These are phyloP conservation scores for Physcia stellaris DNA, from an alignment of 495 filamentous ascomycete genomes.

Conservation along the genomic window DNA sequence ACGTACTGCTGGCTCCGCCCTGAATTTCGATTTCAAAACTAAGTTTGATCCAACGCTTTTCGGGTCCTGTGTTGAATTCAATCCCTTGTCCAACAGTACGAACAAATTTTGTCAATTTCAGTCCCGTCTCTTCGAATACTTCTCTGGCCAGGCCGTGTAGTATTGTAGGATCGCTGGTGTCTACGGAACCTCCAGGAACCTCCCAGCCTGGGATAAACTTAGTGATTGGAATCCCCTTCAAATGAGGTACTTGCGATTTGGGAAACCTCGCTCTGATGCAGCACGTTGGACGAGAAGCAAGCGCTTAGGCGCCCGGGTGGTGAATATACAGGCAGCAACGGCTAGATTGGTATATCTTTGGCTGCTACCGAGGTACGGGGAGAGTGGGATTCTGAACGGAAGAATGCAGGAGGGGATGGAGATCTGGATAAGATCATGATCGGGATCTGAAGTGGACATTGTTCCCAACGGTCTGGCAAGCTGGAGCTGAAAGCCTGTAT, in stretches of 20 bases:
- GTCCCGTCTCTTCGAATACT: slow-evolving; percentile 44
- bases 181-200: slow-evolving; percentile 39
- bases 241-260: no score
- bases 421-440: slow-evolving; percentile 6
- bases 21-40: slow-evolving; percentile 23
- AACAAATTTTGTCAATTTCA: slow-evolving; percentile 31
- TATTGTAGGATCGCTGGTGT: slow-evolving; percentile 34
- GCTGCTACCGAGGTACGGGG: slow-evolving; percentile 19
- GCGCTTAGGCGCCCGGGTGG: slow-evolving; percentile 8
- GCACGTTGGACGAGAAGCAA: slow-evolving; percentile 42
- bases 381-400: slow-evolving; percentile 24
- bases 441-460: no score
- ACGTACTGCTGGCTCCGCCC: no score
- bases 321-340: slow-evolving; percentile 32
- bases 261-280: slow-evolving; percentile 28
- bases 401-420: slow-evolving; percentile 24
- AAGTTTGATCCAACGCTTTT: slow-evolving; percentile 19
- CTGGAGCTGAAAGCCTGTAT: no score
- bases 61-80: slow-evolving; percentile 12
- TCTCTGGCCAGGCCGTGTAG: slow-evolving; percentile 41
- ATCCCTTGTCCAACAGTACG: slow-evolving; percentile 25
- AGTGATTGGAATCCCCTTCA: no score
- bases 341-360: slow-evolving; percentile 25
- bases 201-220: no score
- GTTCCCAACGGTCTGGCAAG: no score